phyloP scores from a whole-genome alignment of 345 rosid genomes.

The Camelina sativa region DNA sequence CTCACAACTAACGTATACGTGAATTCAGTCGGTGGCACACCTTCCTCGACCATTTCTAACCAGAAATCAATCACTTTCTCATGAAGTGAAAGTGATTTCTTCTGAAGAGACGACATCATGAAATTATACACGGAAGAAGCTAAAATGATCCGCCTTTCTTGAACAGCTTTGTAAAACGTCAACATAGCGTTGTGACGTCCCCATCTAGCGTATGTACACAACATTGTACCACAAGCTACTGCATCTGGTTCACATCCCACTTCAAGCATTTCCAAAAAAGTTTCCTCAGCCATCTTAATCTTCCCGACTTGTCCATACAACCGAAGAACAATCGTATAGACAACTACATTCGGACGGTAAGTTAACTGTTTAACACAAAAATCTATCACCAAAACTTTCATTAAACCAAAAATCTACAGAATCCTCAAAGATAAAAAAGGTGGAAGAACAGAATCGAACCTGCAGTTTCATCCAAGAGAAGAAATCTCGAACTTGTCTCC shows the following conservation, averaged over 20 bases:
- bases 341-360: slow-evolving; percentile 78
- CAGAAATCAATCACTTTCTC: slow-evolving; percentile 69
- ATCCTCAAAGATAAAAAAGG: neutral
- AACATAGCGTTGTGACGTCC: slow-evolving; percentile 83
- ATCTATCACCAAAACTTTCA: slow-evolving; percentile 45
- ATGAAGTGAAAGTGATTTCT: slow-evolving; percentile 73
- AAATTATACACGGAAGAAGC: slow-evolving; percentile 83
- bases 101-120: slow-evolving; percentile 92
- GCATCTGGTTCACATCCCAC: slow-evolving; percentile 88
- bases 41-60: slow-evolving; percentile 64
- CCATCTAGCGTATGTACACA: slow-evolving; percentile 96
- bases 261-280: slow-evolving; percentile 92
- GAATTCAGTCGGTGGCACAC: slow-evolving; percentile 64
- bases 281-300: slow-evolving; percentile 81
- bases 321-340: slow-evolving; percentile 77
- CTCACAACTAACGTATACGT: slow-evolving; percentile 77
- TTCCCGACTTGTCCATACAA: slow-evolving; percentile 87
- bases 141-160: slow-evolving; percentile 62
- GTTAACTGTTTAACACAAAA: slow-evolving; percentile 68
- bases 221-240: slow-evolving; percentile 93
- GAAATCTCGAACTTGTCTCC: slow-evolving; percentile 83
- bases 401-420: slow-evolving; percentile 27
- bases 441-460: slow-evolving; percentile 41
- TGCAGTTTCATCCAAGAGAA: slow-evolving; percentile 96
- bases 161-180: slow-evolving; percentile 71